Percentiles rank a stretch among this genome's conserved stretches.
phyloP scores from a whole-genome alignment of 2,329 filamentous ascomycete genomes.

The Pezicula radicicola region DNA sequence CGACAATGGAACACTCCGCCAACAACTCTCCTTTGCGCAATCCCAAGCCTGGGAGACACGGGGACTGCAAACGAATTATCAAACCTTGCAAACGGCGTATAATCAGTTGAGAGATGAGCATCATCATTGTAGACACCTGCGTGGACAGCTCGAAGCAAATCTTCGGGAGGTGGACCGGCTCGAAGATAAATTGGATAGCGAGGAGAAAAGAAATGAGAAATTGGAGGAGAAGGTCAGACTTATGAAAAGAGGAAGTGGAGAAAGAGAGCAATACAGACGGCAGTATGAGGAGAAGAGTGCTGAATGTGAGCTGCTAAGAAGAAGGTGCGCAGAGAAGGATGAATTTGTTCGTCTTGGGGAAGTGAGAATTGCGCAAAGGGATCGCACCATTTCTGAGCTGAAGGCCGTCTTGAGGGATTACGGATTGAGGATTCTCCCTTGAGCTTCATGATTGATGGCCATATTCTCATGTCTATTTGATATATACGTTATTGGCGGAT shows the following conservation, averaged over 20 bases:
- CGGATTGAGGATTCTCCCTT: conserved; percentile 12
- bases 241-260: conserved; percentile 12
- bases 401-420: conserved; percentile 12
- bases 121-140: conserved; percentile 12
- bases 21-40: conserved; percentile 14
- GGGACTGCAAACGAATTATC: not conserved
- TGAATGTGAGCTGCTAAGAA: conserved; percentile 16
- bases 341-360: conserved; percentile 10
- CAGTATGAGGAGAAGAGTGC: conserved; percentile 19
- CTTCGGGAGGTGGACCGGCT: conserved; percentile 7
- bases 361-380: conserved; percentile 13
- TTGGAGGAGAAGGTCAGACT: conserved; percentile 17
- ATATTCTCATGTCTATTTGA: no score
- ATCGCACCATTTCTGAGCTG: conserved; percentile 14
- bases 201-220: conserved; percentile 13
- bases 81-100: conserved; percentile 9
- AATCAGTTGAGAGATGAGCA: conserved; percentile 14
- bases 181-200: conserved; percentile 10
- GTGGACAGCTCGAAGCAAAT: conserved; percentile 11
- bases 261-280: conserved; percentile 8
- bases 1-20: conserved; percentile 12
- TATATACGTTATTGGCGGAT: no score
- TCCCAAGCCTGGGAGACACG: conserved; percentile 9
- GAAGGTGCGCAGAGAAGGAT: conserved; percentile 13
- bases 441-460: conserved; percentile 5